Percentiles rank a stretch among this genome's conserved stretches.
These are phyloP conservation scores for Echria macrotheca DNA, from an alignment of 495 filamentous ascomycete species.

Conservation along the genomic window DNA sequence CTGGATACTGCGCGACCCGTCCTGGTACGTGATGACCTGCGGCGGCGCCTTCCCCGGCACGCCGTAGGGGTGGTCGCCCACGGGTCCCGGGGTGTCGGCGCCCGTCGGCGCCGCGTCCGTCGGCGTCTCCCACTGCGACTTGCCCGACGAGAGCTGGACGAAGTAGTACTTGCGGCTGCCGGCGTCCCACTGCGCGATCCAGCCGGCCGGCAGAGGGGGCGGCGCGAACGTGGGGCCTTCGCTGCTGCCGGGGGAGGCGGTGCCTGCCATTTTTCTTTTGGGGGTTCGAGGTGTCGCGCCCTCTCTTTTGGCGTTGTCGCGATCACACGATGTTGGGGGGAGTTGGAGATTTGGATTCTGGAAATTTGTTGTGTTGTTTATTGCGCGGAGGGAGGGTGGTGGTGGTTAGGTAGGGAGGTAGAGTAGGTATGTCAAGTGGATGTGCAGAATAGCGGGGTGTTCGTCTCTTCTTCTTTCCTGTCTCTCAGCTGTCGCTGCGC, in stretches of 20 bases:
- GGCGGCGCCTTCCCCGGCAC: slow-evolving; percentile 29
- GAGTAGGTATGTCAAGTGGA: too few relatives aligned
- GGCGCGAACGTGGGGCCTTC: slow-evolving; percentile 67
- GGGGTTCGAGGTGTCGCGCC: neutral
- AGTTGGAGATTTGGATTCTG: too few relatives aligned
- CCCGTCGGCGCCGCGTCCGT: slow-evolving; percentile 53
- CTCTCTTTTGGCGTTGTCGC: neutral
- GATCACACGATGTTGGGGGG: too few relatives aligned
- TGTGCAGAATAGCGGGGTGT: too few relatives aligned
- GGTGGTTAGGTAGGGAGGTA: too few relatives aligned
- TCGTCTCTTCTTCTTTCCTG: too few relatives aligned
- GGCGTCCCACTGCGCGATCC: slow-evolving; percentile 82
- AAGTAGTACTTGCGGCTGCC: slow-evolving; percentile 70
- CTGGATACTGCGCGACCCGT: slow-evolving; percentile 46
- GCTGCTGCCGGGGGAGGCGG: slow-evolving; percentile 55
- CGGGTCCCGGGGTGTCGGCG: slow-evolving; percentile 41
- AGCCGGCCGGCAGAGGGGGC: slow-evolving; percentile 64
- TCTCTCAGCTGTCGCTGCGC: too few relatives aligned
- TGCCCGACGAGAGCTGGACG: slow-evolving; percentile 68
- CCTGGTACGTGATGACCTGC: slow-evolving; percentile 47
- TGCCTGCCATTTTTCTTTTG: slow-evolving; percentile 37
- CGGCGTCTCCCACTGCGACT: slow-evolving; percentile 74
- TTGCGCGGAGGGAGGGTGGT: too few relatives aligned
- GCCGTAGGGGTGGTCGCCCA: slow-evolving; percentile 47
- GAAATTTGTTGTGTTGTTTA: too few relatives aligned